Conservation (phyloP, 2,329 filamentous ascomycete species). For the Tolypocladium nubicola region DNA sequence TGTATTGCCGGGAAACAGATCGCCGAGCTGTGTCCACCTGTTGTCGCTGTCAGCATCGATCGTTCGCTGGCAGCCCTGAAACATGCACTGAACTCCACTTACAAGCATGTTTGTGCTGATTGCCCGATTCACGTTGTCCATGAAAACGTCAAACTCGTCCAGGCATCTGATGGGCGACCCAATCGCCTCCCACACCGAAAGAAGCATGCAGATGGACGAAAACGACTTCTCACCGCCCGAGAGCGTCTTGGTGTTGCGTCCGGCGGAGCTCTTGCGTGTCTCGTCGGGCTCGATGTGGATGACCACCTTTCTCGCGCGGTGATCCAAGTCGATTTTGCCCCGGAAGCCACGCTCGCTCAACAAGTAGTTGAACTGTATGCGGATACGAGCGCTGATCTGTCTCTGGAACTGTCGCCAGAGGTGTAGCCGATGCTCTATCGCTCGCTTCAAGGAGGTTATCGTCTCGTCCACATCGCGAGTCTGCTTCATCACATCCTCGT, state of each 20-base stretch:
- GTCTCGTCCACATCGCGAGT: constrained; percentile 29
- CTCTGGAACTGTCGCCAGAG: constrained; percentile 77
- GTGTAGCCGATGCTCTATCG: constrained; percentile 57
- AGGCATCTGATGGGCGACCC: constrained; percentile 88
- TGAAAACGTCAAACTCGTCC: constrained; percentile 98
- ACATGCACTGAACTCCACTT: constrained; percentile 23
- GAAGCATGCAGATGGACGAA: constrained; percentile 85
- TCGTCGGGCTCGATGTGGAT: constrained; percentile 64
- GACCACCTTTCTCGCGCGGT: constrained; percentile 62
- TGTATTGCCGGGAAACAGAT: constrained; percentile 85
- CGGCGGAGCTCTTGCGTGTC: constrained; percentile 57
- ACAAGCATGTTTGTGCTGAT: constrained; percentile 92
- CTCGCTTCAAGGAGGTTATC: constrained; percentile 37
- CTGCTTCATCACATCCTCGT: constrained; percentile 30
- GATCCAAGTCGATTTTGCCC: constrained; percentile 70
- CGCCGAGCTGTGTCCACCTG: constrained; percentile 78
- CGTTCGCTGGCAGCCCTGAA: neutral
- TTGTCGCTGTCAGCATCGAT: constrained; percentile 1
- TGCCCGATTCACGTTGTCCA: constrained; percentile 93
- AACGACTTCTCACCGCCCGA: constrained; percentile 98
- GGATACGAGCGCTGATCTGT: constrained; percentile 75
- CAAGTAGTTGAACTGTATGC: constrained; percentile 78
- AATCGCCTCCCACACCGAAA: constrained; percentile 97
- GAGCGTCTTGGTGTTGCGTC: constrained; percentile 80
- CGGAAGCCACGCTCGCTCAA: constrained; percentile 84